Evolutionary conservation across 331 rosid species (phyloP).

Genomic region (Arachis monticola): DNA sequence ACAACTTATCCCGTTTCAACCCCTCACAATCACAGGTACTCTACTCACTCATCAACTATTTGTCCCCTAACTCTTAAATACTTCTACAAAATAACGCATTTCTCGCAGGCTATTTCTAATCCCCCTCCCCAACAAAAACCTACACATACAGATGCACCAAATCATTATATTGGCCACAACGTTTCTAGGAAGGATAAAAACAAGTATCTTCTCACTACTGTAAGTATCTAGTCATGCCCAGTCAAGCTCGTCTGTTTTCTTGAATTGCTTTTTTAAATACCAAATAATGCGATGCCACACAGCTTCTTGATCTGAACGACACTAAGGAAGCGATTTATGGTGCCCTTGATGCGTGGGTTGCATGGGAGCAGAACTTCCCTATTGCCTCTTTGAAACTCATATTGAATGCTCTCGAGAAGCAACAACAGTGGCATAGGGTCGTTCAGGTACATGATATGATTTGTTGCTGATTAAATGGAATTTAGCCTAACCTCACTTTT

Average conservation of each 20-base stretch:
- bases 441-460: conserved; percentile 60
- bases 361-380: conserved; percentile 88
- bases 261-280: no score
- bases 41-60: not conserved
- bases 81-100: conserved; percentile 35
- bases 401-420: conserved; percentile 73
- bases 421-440: conserved; percentile 88
- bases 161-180: no score
- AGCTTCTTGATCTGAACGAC: no score
- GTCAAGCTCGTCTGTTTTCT: not conserved
- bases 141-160: no score
- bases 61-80: conserved; percentile 32
- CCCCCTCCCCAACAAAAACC: no score
- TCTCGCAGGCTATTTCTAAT: no score
- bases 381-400: conserved; percentile 62
- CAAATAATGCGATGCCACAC: no score
- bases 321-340: no score
- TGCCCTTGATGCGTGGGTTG: conserved; percentile 57
- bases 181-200: conserved; percentile 28
- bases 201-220: conserved; percentile 45
- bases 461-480: conserved; percentile 16
- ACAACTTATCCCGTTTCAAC: conserved; percentile 7
- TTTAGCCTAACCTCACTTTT: conserved; percentile 15
- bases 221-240: conserved; percentile 24
- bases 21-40: conserved; percentile 3